Percentiles rank a stretch among this genome's conserved stretches.
Conservation (phyloP, 768 basidiomycete species). For the Lactarius sanguifluus region DNA sequence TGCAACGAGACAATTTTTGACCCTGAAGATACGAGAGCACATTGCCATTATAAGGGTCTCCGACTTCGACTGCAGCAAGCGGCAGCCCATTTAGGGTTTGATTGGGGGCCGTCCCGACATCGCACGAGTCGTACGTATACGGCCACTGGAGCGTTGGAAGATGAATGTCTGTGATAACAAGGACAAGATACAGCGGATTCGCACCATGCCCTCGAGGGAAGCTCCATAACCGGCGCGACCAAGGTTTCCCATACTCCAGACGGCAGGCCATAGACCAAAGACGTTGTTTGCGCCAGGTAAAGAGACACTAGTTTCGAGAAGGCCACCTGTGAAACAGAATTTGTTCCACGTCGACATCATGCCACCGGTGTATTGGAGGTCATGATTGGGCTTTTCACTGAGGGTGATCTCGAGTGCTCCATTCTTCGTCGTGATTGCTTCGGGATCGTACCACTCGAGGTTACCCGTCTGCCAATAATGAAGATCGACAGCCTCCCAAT, state of each 20-base stretch:
- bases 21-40: conserved; percentile 83
- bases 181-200: conserved; percentile 31
- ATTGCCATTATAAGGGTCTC: conserved; percentile 53
- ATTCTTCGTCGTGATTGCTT: conserved; percentile 47
- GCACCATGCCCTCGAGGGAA: conserved; percentile 74
- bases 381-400: conserved; percentile 62
- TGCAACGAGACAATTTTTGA: conserved; percentile 43
- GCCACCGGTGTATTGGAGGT: conserved; percentile 50
- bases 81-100: conserved; percentile 75
- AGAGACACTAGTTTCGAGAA: conserved; percentile 65
- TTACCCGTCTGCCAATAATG: conserved; percentile 51
- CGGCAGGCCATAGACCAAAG: conserved; percentile 70
- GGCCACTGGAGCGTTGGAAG: conserved; percentile 56
- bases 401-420: conserved; percentile 51
- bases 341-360: conserved; percentile 60
- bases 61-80: conserved; percentile 54
- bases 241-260: conserved; percentile 82
- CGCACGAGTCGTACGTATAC: conserved; percentile 81
- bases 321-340: conserved; percentile 91
- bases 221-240: conserved; percentile 90
- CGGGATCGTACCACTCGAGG: conserved; percentile 85
- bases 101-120: conserved; percentile 88
- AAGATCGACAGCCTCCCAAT: conserved; percentile 49
- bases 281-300: conserved; percentile 69
- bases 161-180: conserved; percentile 2